Percentiles rank a stretch among this genome's conserved stretches.
Conservation (phyloP, 2,329 filamentous ascomycete species). For the Tolypocladium endophyticum region DNA sequence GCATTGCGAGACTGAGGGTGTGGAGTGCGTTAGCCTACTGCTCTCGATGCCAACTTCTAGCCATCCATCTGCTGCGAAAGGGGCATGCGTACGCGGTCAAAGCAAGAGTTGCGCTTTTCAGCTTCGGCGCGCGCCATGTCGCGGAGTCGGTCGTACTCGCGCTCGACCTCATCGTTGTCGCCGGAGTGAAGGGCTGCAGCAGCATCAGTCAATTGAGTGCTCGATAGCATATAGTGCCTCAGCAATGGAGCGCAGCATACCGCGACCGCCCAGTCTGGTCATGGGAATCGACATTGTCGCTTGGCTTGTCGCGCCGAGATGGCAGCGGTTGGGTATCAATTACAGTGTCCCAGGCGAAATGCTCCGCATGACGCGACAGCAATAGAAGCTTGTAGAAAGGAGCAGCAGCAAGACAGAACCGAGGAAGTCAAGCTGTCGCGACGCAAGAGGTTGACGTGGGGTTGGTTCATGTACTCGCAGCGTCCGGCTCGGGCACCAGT, state of each 20-base stretch:
- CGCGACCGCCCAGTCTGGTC: slow-evolving; percentile 28
- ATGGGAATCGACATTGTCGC: slow-evolving; percentile 24
- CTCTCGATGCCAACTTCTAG: not conserved
- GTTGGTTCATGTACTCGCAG: not conserved
- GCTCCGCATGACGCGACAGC: not conserved
- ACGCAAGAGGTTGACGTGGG: not conserved
- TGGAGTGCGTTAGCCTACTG: not conserved
- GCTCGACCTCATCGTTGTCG: slow-evolving; percentile 57
- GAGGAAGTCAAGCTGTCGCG: not conserved
- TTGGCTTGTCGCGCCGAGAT: not conserved
- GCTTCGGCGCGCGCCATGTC: slow-evolving; percentile 74
- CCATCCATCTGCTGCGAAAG: slow-evolving; percentile 1
- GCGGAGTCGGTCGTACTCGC: slow-evolving; percentile 86
- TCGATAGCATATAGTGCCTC: not conserved
- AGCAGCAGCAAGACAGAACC: not conserved
- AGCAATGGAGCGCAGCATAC: slow-evolving; percentile 15
- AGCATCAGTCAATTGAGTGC: not conserved
- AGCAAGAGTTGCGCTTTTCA: slow-evolving; percentile 65
- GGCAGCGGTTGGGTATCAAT: not conserved
- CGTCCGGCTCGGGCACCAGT: not conserved
- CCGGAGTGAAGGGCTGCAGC: slow-evolving; percentile 63
- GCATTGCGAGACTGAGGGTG: slow-evolving; percentile 58
- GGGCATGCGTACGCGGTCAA: slow-evolving; percentile 47
- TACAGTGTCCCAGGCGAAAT: not conserved
- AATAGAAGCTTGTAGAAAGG: not conserved